Conservation (phyloP, 176 grass and related monocot genomes). For the Zoysia pacifica region DNA sequence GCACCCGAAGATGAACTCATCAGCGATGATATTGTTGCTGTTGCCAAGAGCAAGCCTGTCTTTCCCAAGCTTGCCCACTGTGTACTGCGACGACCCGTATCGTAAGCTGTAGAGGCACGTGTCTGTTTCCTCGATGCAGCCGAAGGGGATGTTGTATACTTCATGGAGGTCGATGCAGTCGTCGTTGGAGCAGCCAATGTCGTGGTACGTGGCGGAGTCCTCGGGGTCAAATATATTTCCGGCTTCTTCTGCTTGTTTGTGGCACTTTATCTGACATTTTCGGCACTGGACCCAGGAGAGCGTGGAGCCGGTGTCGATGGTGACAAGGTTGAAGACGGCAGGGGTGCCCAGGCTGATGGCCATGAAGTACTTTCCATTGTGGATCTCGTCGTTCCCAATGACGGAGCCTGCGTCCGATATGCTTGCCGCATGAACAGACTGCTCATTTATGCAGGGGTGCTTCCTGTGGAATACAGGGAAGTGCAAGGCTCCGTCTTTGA, state of each 20-base stretch:
- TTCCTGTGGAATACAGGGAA: conserved; percentile 48
- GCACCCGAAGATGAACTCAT: conserved; percentile 39
- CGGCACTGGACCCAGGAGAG: conserved; percentile 41
- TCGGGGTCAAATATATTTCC: neutral
- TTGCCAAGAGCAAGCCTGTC: conserved; percentile 15
- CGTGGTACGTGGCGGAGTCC: conserved; percentile 26
- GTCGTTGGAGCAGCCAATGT: neutral
- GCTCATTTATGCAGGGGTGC: conserved; percentile 4
- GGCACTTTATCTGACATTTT: neutral
- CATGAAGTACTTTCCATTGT: conserved; percentile 39
- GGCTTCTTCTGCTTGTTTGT: neutral
- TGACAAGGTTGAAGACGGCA: conserved; percentile 38
- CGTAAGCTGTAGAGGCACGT: conserved; percentile 37
- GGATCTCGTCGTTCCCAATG: conserved; percentile 15
- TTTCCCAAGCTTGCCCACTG: neutral
- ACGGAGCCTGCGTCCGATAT: conserved; percentile 24
- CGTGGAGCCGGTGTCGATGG: conserved; percentile 43
- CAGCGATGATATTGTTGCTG: neutral
- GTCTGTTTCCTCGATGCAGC: conserved; percentile 30
- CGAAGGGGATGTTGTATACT: neutral
- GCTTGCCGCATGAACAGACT: neutral
- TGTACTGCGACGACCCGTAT: conserved; percentile 39
- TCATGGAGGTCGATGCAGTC: conserved; percentile 3
- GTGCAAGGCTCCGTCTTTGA: conserved; percentile 24
- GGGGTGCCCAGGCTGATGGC: conserved; percentile 41